A percentile compares a stretch with the other conserved stretches of the same genome.
Evolutionary conservation across 2,329 filamentous ascomycete species (phyloP).

Genomic region (Pseudogymnoascus pannorum): DNA sequence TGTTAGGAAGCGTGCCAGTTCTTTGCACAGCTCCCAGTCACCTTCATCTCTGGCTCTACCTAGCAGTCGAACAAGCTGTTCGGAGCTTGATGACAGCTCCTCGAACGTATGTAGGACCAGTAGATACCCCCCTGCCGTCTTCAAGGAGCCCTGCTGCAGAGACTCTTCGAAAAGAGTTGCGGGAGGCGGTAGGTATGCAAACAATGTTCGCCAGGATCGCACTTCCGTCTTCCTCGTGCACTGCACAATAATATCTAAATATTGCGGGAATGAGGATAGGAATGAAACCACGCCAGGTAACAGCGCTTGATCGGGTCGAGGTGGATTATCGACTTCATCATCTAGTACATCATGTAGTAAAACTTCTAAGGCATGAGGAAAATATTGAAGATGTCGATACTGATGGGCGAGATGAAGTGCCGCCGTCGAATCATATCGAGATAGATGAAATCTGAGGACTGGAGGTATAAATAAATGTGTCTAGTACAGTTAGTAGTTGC

Average conservation of each 20-base stretch:
- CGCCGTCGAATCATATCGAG: constrained; percentile 67
- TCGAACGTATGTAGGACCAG: constrained; percentile 82
- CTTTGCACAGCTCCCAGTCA: constrained; percentile 94
- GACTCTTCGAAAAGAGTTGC: constrained; percentile 92
- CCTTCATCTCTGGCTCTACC: constrained; percentile 72
- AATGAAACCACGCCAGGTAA: constrained; percentile 57
- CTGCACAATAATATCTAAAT: constrained; percentile 91
- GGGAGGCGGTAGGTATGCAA: constrained; percentile 82
- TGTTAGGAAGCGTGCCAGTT: constrained; percentile 88
- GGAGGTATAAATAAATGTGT: constrained; percentile 92
- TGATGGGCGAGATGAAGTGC: constrained; percentile 77
- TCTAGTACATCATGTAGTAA: constrained; percentile 89
- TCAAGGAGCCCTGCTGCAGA: constrained; percentile 73
- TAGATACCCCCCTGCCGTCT: constrained; percentile 95
- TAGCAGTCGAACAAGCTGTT: constrained; percentile 75
- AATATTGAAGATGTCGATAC: constrained; percentile 83
- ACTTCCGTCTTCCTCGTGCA: constrained; percentile 97
- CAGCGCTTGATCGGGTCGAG: constrained; percentile 55
- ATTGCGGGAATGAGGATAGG: constrained; percentile 69
- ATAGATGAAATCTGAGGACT: constrained; percentile 71
- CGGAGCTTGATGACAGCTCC: constrained; percentile 60
- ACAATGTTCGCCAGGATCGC: constrained; percentile 88
- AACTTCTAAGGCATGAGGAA: constrained; percentile 86
- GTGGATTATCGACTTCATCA: constrained; percentile 76
- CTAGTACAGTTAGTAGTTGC: constrained; percentile 36